Evolutionary conservation across 306 rosid genomes (phyloP).

Genomic region (Quercus aquifolioides): DNA sequence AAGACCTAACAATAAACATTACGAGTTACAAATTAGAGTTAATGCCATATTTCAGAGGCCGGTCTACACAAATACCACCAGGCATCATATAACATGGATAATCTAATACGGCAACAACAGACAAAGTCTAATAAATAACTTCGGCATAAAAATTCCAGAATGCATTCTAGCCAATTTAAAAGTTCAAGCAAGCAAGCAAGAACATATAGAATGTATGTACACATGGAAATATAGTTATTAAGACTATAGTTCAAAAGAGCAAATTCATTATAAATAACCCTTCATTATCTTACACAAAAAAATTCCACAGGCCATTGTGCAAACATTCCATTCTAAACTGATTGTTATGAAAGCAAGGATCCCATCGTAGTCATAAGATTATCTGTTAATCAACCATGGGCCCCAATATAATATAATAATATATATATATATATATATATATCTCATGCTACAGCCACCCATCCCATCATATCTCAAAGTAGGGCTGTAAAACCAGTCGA

Average conservation of each 20-base stretch:
- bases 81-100: neutral
- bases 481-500: too few relatives aligned
- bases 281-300: too few relatives aligned
- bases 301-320: too few relatives aligned
- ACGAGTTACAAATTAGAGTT: slow-evolving; percentile 6
- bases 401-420: neutral
- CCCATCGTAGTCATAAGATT: neutral
- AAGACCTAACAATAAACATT: slow-evolving; percentile 58
- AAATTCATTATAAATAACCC: too few relatives aligned
- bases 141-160: neutral
- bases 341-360: neutral
- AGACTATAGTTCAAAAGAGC: too few relatives aligned
- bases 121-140: neutral
- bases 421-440: neutral
- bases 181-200: too few relatives aligned
- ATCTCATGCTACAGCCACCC: neutral
- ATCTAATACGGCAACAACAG: neutral
- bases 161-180: too few relatives aligned
- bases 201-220: too few relatives aligned
- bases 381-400: too few relatives aligned
- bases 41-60: neutral
- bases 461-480: neutral
- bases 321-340: neutral
- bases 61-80: neutral
- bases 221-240: too few relatives aligned